Conservation (phyloP, 768 basidiomycete species). For the Serpula lacrymans region DNA sequence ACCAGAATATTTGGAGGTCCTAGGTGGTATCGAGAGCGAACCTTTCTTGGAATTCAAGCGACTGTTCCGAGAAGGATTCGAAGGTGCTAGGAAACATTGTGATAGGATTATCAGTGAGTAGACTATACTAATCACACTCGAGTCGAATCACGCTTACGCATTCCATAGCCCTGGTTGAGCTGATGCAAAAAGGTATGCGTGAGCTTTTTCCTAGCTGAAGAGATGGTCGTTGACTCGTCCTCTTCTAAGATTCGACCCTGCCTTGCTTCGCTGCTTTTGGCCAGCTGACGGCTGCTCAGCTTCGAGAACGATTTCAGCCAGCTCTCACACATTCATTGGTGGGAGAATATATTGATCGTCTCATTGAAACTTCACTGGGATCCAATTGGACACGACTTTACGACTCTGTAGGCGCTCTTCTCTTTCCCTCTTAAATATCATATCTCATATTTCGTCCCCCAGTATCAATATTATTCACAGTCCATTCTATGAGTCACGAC, state of each 20-base stretch:
- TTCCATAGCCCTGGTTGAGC: conserved; percentile 75
- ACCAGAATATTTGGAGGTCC: conserved; percentile 91
- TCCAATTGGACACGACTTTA: conserved; percentile 95
- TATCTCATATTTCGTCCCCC: conserved; percentile 5
- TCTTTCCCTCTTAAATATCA: background rate
- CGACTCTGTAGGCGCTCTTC: conserved; percentile 68
- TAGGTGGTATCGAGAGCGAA: conserved; percentile 78
- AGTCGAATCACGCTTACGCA: conserved; percentile 5
- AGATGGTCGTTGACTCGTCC: conserved; percentile 7
- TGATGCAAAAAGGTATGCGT: conserved; percentile 90
- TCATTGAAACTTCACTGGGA: conserved; percentile 87
- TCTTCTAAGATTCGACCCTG: conserved; percentile 78
- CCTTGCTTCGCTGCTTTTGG: conserved; percentile 91
- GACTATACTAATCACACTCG: background rate
- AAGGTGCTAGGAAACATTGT: conserved; percentile 91
- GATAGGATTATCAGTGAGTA: conserved; percentile 88
- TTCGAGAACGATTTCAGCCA: conserved; percentile 93
- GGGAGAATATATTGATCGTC: conserved; percentile 83
- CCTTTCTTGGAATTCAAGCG: conserved; percentile 81
- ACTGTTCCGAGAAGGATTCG: conserved; percentile 91
- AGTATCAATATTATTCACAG: conserved; percentile 96
- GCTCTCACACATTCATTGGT: conserved; percentile 80
- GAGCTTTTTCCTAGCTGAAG: background rate
- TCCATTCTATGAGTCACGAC: conserved; percentile 78
- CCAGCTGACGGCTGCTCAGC: conserved; percentile 82